Evolutionary conservation across 2,329 filamentous ascomycete species (phyloP), one percentile per base, ranked within the genome.

Genomic region (Aspergillus novoparasiticus): DNA sequence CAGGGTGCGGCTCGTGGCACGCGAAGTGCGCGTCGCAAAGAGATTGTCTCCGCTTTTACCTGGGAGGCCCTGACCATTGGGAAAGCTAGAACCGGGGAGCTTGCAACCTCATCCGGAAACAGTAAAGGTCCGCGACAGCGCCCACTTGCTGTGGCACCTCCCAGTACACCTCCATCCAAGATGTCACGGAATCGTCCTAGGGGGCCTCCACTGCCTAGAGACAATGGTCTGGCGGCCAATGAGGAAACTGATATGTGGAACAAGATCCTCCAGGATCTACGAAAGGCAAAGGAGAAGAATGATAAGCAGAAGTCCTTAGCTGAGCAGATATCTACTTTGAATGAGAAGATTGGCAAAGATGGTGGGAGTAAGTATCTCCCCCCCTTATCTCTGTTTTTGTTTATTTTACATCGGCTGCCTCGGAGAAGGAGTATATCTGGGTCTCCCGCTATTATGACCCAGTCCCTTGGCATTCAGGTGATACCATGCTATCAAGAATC

Each of bases 211-310:
- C 64, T 71, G 45, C 74, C 76, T 61, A 73, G 78, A 55, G 78
- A 80, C 66, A 80, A 80, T 71, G 78, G 78, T 28, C 72, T 77
- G n/a, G 78, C 77, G 21, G 78, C 77, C 36, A 80, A 79, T 58
- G 79, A 81, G 70, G 79, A 81, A 63, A 76, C 79, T 63, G 78
- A 81, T 62, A 78, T 81, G 71, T 81, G 78, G 78, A 80, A 79
- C 64, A 76, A 77, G 65, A 80, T 81, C 51, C 72, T 77, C 51
- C 76, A 78, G 61, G 78, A 80, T 63, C 71, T 81, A 48, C 72
- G 73, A 62, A 80, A 80, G 66, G 78, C 78, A 43, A 78, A 79
- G 57, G 79, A 81, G 68, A 80, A 78, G 64, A 79, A 80, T 62
- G 78, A 80, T 63, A 77, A 78, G 60, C 79, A 81, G 64, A 76